Percentiles rank a stretch among this genome's conserved stretches.
These are phyloP conservation scores for Herpotrichia juniperi DNA, from an alignment of 2,329 filamentous ascomycete species.

Conservation along the genomic window DNA sequence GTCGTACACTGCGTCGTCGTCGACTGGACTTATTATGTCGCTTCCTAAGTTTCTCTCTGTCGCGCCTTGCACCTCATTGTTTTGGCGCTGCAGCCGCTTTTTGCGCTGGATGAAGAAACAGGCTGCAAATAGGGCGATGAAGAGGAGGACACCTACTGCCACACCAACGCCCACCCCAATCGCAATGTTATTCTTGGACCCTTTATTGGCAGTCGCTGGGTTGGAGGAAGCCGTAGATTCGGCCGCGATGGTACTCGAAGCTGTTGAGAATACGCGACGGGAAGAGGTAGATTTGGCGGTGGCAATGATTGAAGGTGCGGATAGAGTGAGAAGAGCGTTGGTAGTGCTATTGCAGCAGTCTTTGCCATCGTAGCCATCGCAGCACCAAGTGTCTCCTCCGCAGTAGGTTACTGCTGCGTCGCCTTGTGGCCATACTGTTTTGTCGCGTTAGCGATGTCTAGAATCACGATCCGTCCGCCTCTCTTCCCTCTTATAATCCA, in stretches of 20 bases:
- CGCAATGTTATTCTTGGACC: conserved; percentile 11
- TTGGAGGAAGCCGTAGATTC: conserved; percentile 1
- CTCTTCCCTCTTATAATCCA: background rate
- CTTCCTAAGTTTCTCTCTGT: background rate
- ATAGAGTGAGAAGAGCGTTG: conserved; percentile 11
- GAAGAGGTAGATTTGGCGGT: background rate
- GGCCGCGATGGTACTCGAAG: background rate
- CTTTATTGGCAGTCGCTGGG: background rate
- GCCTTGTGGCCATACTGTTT: conserved; percentile 22
- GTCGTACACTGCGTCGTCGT: background rate
- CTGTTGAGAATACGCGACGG: background rate
- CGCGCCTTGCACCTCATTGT: background rate
- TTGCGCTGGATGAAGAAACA: conserved; percentile 15
- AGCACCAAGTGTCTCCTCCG: conserved; percentile 22
- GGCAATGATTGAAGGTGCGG: conserved; percentile 15
- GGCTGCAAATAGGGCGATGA: conserved; percentile 8
- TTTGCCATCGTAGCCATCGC: conserved; percentile 22
- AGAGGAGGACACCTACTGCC: conserved; percentile 13
- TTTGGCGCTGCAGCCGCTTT: background rate
- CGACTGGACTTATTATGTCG: background rate
- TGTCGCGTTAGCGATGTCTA: background rate
- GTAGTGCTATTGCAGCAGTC: conserved; percentile 12
- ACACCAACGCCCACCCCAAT: conserved; percentile 20
- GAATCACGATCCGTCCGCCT: background rate
- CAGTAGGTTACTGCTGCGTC: conserved; percentile 25